Conservation (phyloP, 1,139 yeast genomes). For the Nakaseomyces glabratus region DNA sequence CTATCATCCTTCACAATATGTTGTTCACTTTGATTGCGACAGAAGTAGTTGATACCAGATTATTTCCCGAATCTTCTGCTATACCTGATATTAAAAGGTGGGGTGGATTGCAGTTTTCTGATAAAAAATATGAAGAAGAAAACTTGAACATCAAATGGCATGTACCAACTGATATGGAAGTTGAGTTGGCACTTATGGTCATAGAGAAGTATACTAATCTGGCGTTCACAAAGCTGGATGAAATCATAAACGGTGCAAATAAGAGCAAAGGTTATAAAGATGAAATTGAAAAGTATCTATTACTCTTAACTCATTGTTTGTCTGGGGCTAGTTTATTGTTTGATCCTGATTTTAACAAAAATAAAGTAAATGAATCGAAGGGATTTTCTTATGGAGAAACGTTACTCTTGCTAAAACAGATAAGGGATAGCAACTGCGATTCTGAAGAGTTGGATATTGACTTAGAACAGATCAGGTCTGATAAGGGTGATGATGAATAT, state of each 20-base stretch:
- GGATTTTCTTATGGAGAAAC: slow-evolving; percentile 25
- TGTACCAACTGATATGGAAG: slow-evolving; percentile 49
- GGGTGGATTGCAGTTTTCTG: slow-evolving; percentile 62
- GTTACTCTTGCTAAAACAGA: slow-evolving; percentile 29
- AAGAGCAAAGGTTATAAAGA: slow-evolving; percentile 30
- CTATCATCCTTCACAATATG: slow-evolving; percentile 56
- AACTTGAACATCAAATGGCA: slow-evolving; percentile 66
- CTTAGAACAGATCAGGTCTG: slow-evolving; percentile 30
- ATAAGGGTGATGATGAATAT: slow-evolving; percentile 32
- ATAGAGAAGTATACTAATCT: slow-evolving; percentile 42
- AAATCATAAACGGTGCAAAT: slow-evolving; percentile 17
- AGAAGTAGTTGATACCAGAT: slow-evolving; percentile 45
- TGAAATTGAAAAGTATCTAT: slow-evolving; percentile 45
- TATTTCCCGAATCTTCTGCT: slow-evolving; percentile 38
- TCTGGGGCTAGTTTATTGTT: slow-evolving; percentile 72
- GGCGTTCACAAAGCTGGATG: slow-evolving; percentile 37
- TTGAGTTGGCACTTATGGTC: slow-evolving; percentile 52
- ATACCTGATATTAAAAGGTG: slow-evolving; percentile 44
- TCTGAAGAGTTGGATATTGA: slow-evolving; percentile 31
- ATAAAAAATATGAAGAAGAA: slow-evolving; percentile 36
- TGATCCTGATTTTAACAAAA: slow-evolving; percentile 49
- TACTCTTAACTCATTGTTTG: slow-evolving; percentile 50
- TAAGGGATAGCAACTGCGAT: slow-evolving; percentile 31
- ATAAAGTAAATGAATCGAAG: slow-evolving; percentile 16
- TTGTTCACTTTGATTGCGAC: slow-evolving; percentile 57